Evolutionary conservation across 495 filamentous ascomycete genomes (phyloP).

Genomic region (Podospora pseudocomata): DNA sequence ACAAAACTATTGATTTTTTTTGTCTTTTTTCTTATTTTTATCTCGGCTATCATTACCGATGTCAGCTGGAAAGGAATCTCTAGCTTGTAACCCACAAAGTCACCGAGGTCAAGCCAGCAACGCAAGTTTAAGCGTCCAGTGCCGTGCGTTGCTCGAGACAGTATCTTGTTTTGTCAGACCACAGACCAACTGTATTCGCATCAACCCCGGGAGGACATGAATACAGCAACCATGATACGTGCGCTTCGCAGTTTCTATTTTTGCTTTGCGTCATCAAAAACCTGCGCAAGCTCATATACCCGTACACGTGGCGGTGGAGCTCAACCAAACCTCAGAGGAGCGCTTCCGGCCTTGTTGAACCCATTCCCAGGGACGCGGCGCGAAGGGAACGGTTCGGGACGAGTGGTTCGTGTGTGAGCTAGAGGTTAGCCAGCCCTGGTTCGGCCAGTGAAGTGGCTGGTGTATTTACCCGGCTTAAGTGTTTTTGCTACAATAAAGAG

Average conservation of each 20-base stretch:
- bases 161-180: no score
- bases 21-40: no score
- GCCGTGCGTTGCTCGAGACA: no score
- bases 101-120: no score
- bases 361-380: background rate
- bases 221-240: background rate
- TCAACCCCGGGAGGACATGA: no score
- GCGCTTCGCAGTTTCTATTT: background rate
- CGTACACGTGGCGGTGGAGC: background rate
- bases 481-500: background rate
- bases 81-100: no score
- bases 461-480: background rate
- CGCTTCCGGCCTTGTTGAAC: background rate
- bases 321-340: background rate
- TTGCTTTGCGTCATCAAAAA: background rate
- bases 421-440: background rate
- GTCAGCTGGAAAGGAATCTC: no score
- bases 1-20: background rate
- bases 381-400: background rate
- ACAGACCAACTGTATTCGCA: no score
- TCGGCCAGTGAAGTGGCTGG: background rate
- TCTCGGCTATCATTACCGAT: no score
- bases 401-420: background rate
- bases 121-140: no score
- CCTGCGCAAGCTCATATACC: background rate